These are phyloP conservation scores for Botrytis sinoallii DNA, from an alignment of 2,329 filamentous ascomycete genomes.

Conservation along the genomic window DNA sequence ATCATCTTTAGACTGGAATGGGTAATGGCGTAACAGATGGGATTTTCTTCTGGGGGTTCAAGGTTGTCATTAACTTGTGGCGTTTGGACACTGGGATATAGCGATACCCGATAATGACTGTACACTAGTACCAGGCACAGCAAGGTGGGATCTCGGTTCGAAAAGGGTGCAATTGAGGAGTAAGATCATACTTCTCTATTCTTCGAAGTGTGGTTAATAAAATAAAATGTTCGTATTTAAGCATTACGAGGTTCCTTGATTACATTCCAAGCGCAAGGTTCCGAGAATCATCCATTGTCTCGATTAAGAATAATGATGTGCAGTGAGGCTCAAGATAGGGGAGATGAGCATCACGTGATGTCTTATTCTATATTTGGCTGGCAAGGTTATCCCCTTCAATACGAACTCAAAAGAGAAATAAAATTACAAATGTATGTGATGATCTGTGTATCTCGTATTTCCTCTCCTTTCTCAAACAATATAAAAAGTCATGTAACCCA, in stretches of 20 bases:
- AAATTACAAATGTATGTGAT: background rate
- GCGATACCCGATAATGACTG: background rate
- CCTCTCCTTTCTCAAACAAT: background rate
- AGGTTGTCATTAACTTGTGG: background rate
- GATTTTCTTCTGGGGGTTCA: background rate
- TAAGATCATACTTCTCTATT: background rate
- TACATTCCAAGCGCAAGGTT: background rate
- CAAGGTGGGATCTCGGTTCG: background rate
- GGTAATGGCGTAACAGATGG: background rate
- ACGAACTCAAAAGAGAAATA: background rate
- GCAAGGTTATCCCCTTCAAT: background rate
- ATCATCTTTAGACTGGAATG: background rate
- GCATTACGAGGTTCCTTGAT: background rate
- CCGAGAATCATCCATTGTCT: background rate
- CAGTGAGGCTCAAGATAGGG: background rate
- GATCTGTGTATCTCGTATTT: background rate
- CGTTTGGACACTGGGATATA: background rate
- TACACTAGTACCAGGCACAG: background rate
- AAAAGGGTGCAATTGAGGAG: background rate
- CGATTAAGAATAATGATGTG: background rate
- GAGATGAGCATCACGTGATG: background rate
- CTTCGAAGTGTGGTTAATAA: rapidly evolving
- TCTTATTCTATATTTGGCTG: background rate
- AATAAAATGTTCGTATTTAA: background rate
- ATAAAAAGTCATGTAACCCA: background rate